These are phyloP conservation scores for Brassica cretica DNA, from an alignment of 345 rosid species.

Conservation along the genomic window DNA sequence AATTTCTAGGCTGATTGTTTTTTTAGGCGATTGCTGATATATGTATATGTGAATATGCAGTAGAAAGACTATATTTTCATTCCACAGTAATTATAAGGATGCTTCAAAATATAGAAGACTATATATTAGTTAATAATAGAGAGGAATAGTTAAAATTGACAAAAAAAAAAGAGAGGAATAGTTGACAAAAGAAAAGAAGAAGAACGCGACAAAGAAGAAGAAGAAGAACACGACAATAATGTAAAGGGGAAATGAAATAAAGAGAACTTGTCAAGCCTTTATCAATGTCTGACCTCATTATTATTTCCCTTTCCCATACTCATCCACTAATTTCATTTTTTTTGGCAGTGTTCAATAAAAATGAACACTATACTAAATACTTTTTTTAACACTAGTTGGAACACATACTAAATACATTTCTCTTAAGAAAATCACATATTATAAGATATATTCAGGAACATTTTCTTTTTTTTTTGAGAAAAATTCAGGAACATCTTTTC, in stretches of 20 bases:
- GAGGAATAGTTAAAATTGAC: neutral
- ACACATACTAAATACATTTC: neutral
- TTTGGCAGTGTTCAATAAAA: neutral
- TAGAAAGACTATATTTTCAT: neutral
- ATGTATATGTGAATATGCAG: no score
- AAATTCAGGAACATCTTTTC: neutral
- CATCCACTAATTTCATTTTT: slow-evolving; percentile 4
- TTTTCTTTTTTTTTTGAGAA: neutral
- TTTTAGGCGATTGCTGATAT: no score
- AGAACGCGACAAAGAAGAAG: slow-evolving; percentile 6
- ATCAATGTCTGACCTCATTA: slow-evolving; percentile 11
- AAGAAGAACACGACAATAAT: slow-evolving; percentile 8
- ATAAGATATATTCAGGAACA: neutral
- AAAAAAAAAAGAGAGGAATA: neutral
- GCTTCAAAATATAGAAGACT: neutral
- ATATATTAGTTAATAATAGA: neutral
- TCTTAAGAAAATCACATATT: neutral
- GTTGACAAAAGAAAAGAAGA: slow-evolving; percentile 18
- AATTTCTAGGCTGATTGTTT: neutral
- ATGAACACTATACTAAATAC: neutral
- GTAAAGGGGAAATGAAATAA: neutral
- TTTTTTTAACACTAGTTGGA: no score
- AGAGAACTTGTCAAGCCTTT: neutral
- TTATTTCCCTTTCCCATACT: neutral
- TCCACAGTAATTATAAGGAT: neutral